phyloP scores from a whole-genome alignment of 352 stramenopile species.

The Phytophthora nicotianae region DNA sequence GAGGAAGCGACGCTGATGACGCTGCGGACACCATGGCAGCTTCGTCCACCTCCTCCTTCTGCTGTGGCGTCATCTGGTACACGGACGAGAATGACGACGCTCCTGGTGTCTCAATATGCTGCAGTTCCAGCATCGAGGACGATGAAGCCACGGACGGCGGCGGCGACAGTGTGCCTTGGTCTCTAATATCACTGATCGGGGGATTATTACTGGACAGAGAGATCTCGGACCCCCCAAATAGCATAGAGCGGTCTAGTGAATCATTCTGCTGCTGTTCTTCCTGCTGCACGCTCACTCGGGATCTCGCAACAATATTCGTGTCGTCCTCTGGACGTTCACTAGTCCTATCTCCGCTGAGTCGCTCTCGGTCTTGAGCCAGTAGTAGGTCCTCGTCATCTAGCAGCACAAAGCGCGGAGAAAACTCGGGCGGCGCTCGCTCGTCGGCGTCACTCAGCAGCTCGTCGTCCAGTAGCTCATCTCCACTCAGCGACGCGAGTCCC shows the following conservation, averaged over 20 bases:
- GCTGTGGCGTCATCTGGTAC: slow-evolving; percentile 15
- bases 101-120: background rate
- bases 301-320: background rate
- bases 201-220: slow-evolving; percentile 27
- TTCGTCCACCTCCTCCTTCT: slow-evolving; percentile 4
- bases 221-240: slow-evolving; percentile 47
- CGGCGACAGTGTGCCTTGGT: background rate
- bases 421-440: slow-evolving; percentile 23
- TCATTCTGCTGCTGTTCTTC: slow-evolving; percentile 21
- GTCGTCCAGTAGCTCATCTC: slow-evolving; percentile 36
- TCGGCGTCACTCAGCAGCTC: slow-evolving; percentile 49
- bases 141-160: slow-evolving; percentile 10
- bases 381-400: slow-evolving; percentile 62
- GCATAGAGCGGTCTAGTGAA: slow-evolving; percentile 60
- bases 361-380: slow-evolving; percentile 15
- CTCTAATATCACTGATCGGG: slow-evolving; percentile 3
- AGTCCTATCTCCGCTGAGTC: slow-evolving; percentile 28
- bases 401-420: slow-evolving; percentile 70
- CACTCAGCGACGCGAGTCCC: slow-evolving; percentile 43
- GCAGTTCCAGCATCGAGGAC: slow-evolving; percentile 14
- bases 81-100: slow-evolving; percentile 5
- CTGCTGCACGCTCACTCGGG: background rate
- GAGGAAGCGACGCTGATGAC: slow-evolving; percentile 34
- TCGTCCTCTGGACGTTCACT: slow-evolving; percentile 21
- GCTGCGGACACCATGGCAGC: slow-evolving; percentile 27